A percentile compares a stretch with the other conserved stretches of the same genome.
Evolutionary conservation across 1,139 yeast species (phyloP).

Genomic region (Maudiozyma humilis): DNA sequence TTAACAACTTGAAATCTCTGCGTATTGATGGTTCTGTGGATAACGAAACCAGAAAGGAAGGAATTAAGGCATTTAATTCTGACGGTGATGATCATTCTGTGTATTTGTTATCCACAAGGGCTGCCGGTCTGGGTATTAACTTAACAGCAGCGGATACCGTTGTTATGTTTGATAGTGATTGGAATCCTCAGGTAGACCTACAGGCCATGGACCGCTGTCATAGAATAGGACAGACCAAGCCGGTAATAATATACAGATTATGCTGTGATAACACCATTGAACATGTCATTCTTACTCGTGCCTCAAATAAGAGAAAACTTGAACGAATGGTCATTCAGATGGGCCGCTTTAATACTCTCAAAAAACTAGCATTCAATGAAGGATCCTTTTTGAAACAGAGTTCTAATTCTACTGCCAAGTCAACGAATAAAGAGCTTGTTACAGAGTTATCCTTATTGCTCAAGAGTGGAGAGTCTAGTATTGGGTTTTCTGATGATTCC

Average conservation of each 20-base stretch:
- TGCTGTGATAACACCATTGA: constrained; percentile 75
- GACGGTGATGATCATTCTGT: constrained; percentile 31
- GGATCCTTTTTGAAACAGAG: constrained; percentile 23
- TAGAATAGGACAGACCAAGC: constrained; percentile 80
- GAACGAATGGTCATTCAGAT: constrained; percentile 78
- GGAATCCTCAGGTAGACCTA: constrained; percentile 95
- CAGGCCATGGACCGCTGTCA: constrained; percentile 97
- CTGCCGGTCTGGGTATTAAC: constrained; percentile 92
- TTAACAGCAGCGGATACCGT: constrained; percentile 85
- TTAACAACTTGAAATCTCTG: constrained; percentile 40
- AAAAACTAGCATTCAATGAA: constrained; percentile 33
- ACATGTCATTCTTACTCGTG: constrained; percentile 66
- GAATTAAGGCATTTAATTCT: constrained; percentile 48
- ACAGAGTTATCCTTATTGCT: constrained; percentile 27
- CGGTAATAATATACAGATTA: constrained; percentile 73
- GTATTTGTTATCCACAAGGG: constrained; percentile 78
- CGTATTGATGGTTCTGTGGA: constrained; percentile 72
- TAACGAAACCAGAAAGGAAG: constrained; percentile 56
- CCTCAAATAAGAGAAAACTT: constrained; percentile 68
- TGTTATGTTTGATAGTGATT: constrained; percentile 81
- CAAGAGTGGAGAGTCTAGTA: constrained; percentile 27
- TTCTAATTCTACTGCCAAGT: constrained; percentile 13
- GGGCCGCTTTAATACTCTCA: constrained; percentile 64
- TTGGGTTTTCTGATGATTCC: constrained; percentile 23
- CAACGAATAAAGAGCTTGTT: constrained; percentile 25